Percentiles rank a stretch among this genome's conserved stretches.
phyloP scores from a whole-genome alignment of 495 filamentous ascomycete genomes.

The Xylaria telfairii region DNA sequence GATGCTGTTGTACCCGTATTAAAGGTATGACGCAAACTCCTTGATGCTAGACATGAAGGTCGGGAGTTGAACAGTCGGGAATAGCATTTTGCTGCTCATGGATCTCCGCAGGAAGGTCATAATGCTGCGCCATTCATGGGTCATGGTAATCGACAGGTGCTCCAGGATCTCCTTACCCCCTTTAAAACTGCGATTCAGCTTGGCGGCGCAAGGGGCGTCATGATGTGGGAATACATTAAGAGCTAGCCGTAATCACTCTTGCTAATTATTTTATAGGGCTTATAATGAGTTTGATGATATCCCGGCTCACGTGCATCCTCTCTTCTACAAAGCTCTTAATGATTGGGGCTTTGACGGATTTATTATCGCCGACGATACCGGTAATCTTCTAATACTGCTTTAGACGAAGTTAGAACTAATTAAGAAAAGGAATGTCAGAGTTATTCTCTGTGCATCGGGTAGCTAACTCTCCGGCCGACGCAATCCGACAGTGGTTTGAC shows the following conservation, averaged over 20 bases:
- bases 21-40: conserved; percentile 34
- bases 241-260: neutral
- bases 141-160: conserved; percentile 45
- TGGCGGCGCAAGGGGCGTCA: conserved; percentile 46
- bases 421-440: conserved; percentile 35
- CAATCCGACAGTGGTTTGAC: conserved; percentile 48
- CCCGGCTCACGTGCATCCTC: conserved; percentile 42
- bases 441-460: conserved; percentile 39
- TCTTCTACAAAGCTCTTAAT: conserved; percentile 43
- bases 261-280: conserved; percentile 30
- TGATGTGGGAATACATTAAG: conserved; percentile 43
- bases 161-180: conserved; percentile 45
- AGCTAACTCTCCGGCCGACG: conserved; percentile 40
- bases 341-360: conserved; percentile 51
- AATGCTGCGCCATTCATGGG: conserved; percentile 49
- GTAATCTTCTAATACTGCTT: conserved; percentile 21
- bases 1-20: conserved; percentile 48
- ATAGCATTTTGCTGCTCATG: conserved; percentile 52
- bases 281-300: conserved; percentile 51
- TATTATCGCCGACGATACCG: conserved; percentile 50
- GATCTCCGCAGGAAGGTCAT: conserved; percentile 43
- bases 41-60: neutral
- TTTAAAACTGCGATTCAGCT: conserved; percentile 51
- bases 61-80: conserved; percentile 2
- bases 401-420: neutral